These are phyloP conservation scores for Coemansia sp. DNA, from an alignment of 371 early-diverging fungal species.

Conservation along the genomic window DNA sequence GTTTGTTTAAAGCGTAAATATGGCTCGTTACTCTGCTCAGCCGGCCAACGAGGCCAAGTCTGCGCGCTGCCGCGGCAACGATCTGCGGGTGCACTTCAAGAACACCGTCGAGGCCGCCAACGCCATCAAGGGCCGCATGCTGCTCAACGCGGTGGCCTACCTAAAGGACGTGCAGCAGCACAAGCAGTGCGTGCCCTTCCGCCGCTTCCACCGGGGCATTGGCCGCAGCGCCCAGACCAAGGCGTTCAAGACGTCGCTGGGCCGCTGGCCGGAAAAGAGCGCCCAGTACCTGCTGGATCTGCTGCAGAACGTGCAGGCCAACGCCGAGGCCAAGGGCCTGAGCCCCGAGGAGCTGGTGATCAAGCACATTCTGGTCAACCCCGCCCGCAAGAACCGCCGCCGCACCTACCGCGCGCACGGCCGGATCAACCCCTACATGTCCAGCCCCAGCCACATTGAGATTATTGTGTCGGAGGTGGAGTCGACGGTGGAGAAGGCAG, in stretches of 20 bases:
- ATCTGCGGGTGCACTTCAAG: conserved; percentile 95
- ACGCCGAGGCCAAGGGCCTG: conserved; percentile 96
- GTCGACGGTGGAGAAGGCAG: conserved; percentile 71
- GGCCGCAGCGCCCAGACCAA: conserved; percentile 99
- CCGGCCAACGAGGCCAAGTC: conserved; percentile 63
- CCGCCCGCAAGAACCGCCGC: conserved; percentile 98
- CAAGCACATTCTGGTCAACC: conserved; percentile 97
- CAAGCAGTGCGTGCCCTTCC: conserved; percentile 99
- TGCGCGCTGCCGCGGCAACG: conserved; percentile 92
- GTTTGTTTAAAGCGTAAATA: conserved; percentile 15
- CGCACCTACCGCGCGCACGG: conserved; percentile 99
- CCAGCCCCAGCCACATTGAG: conserved; percentile 97
- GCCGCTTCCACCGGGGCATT: conserved; percentile 96
- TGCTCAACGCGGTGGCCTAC: conserved; percentile 93
- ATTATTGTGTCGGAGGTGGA: conserved; percentile 85
- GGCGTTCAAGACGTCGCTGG: conserved; percentile 86
- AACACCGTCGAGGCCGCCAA: conserved; percentile 98
- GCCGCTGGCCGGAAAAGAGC: conserved; percentile 99
- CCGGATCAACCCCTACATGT: conserved; percentile 96
- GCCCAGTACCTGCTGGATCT: conserved; percentile 91
- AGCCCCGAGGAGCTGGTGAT: conserved; percentile 84
- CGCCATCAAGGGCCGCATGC: conserved; percentile 93
- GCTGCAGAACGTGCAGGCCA: conserved; percentile 96
- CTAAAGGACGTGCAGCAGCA: conserved; percentile 94
- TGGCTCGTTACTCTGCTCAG: conserved; percentile 60